phyloP scores from a whole-genome alignment of 1,284 basidiomycete genomes.

The Sanghuangporus weigelae region DNA sequence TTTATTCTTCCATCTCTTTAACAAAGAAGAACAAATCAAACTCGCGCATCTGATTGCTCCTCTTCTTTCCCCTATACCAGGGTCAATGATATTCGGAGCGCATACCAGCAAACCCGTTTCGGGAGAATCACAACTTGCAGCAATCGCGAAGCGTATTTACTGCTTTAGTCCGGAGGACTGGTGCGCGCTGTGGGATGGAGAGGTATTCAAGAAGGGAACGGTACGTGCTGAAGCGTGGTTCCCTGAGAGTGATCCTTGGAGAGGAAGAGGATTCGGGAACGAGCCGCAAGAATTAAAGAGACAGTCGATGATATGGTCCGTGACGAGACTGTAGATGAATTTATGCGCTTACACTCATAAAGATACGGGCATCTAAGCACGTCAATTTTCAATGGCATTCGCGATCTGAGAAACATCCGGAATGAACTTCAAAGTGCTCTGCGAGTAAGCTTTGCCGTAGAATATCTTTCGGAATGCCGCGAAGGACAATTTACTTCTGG shows the following conservation, averaged over 20 bases:
- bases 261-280: background rate
- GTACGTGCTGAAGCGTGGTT: conserved; percentile 13
- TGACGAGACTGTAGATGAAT: conserved; percentile 3
- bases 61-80: conserved; percentile 34
- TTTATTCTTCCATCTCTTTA: conserved; percentile 48
- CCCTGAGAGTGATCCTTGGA: background rate
- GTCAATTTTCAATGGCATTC: too few relatives aligned
- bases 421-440: too few relatives aligned
- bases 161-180: conserved; percentile 13
- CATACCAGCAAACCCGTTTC: conserved; percentile 26
- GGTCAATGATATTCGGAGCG: conserved; percentile 33
- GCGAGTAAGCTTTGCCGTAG: too few relatives aligned
- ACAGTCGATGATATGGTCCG: conserved; percentile 10
- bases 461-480: too few relatives aligned
- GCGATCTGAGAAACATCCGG: too few relatives aligned
- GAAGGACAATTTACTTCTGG: too few relatives aligned
- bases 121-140: conserved; percentile 20
- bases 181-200: conserved; percentile 13
- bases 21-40: conserved; percentile 34
- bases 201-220: conserved; percentile 9
- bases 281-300: background rate
- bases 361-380: too few relatives aligned
- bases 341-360: too few relatives aligned
- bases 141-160: background rate
- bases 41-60: conserved; percentile 36